Percentiles rank a stretch among this genome's conserved stretches.
phyloP scores from a whole-genome alignment of 2,329 filamentous ascomycete species.

The Penicillium sp. region DNA sequence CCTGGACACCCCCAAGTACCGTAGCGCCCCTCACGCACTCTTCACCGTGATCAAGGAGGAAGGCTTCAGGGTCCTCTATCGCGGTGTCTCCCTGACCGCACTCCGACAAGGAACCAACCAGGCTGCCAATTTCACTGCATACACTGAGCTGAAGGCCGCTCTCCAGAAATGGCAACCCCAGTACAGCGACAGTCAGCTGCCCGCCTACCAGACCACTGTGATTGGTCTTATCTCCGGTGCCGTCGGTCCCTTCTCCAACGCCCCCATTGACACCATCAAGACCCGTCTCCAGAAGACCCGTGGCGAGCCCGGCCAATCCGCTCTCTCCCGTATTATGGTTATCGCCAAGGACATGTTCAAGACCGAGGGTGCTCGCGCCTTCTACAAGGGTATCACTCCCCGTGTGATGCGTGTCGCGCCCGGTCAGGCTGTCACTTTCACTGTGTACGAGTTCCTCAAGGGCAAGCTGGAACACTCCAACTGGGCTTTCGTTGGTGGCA shows the following conservation, averaged over 20 bases:
- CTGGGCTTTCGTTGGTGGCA: slow-evolving; percentile 56
- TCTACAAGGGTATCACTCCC: slow-evolving; percentile 98
- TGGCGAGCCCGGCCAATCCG: slow-evolving; percentile 74
- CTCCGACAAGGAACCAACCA: slow-evolving; percentile 95
- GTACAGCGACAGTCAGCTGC: slow-evolving; percentile 62
- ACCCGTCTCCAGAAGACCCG: slow-evolving; percentile 89
- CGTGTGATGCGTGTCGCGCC: slow-evolving; percentile 96
- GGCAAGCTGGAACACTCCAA: slow-evolving; percentile 66
- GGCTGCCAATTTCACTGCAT: slow-evolving; percentile 97
- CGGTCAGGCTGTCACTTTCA: slow-evolving; percentile 78
- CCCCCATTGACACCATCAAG: slow-evolving; percentile 98
- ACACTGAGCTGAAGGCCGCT: slow-evolving; percentile 82
- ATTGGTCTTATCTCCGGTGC: slow-evolving; percentile 90
- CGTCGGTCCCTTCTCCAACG: slow-evolving; percentile 93
- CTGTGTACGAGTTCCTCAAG: slow-evolving; percentile 73
- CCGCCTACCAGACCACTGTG: slow-evolving; percentile 82
- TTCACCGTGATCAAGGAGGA: slow-evolving; percentile 94
- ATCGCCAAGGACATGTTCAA: slow-evolving; percentile 85
- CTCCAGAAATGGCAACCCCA: slow-evolving; percentile 71
- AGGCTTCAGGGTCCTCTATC: slow-evolving; percentile 80
- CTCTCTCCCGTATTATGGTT: slow-evolving; percentile 68
- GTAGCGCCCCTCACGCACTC: slow-evolving; percentile 76
- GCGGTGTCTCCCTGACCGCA: slow-evolving; percentile 88
- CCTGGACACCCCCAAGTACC: slow-evolving; percentile 93
- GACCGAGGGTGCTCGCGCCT: slow-evolving; percentile 90